phyloP scores from a whole-genome alignment of 257 asterid species.

The Henckelia pumila region DNA sequence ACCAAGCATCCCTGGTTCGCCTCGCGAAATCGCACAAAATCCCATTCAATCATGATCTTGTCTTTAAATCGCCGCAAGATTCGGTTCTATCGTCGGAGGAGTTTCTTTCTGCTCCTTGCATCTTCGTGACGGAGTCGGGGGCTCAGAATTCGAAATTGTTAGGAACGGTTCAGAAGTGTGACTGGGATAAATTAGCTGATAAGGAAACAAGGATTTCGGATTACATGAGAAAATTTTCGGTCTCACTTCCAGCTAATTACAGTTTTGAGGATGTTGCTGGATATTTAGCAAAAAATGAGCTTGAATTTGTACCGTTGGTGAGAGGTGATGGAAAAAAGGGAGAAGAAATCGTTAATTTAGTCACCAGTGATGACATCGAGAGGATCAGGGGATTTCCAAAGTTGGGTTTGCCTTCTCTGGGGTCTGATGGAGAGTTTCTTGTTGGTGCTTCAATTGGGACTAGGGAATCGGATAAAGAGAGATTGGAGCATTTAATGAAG shows the following conservation, averaged over 20 bases:
- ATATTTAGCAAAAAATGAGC: conserved; percentile 48
- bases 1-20: conserved; percentile 61
- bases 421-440: conserved; percentile 57
- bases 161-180: conserved; percentile 50
- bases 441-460: conserved; percentile 91
- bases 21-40: conserved; percentile 66
- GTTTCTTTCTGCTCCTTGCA: conserved; percentile 55
- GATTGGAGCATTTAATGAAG: conserved; percentile 80
- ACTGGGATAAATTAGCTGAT: conserved; percentile 55
- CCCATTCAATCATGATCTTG: conserved; percentile 51
- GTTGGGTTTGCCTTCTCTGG: conserved; percentile 67
- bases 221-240: conserved; percentile 48
- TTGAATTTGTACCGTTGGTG: conserved; percentile 57
- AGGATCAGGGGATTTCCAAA: conserved; percentile 66
- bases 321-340: conserved; percentile 31
- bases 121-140: conserved; percentile 62
- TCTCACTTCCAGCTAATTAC: conserved; percentile 53
- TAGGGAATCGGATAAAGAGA: conserved; percentile 74
- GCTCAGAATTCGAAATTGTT: conserved; percentile 39
- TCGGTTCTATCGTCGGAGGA: conserved; percentile 49
- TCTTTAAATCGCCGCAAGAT: conserved; percentile 50
- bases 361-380: conserved; percentile 45
- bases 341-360: conserved; percentile 55
- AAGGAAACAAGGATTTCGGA: conserved; percentile 50
- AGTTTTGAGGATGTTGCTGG: conserved; percentile 73